These are phyloP conservation scores for Actinomortierella wolfii DNA, from an alignment of 371 early-diverging fungal species.

Conservation along the genomic window DNA sequence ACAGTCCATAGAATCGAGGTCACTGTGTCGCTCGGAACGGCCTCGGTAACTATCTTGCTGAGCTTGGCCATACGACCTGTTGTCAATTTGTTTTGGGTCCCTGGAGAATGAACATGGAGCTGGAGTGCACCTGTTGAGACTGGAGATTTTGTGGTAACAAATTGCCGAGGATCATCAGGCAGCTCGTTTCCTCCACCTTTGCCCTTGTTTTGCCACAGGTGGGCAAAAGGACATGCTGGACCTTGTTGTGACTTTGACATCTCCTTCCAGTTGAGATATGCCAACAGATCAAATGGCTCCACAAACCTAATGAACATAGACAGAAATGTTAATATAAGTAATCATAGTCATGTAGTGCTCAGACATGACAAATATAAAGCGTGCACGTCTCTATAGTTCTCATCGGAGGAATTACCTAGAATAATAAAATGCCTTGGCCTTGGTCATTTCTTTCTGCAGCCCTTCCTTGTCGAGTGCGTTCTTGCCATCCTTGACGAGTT, in stretches of 20 bases:
- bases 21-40: background rate
- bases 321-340: too few relatives aligned
- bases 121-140: slow-evolving; percentile 27
- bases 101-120: slow-evolving; percentile 31
- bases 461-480: slow-evolving; percentile 51
- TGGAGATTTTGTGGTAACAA: slow-evolving; percentile 23
- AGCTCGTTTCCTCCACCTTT: slow-evolving; percentile 39
- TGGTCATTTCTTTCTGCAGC: slow-evolving; percentile 53
- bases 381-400: too few relatives aligned
- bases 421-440: slow-evolving; percentile 60
- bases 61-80: slow-evolving; percentile 26
- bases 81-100: slow-evolving; percentile 24
- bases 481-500: slow-evolving; percentile 49
- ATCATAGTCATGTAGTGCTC: too few relatives aligned
- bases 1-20: slow-evolving; percentile 33
- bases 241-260: slow-evolving; percentile 47
- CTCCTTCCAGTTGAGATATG: slow-evolving; percentile 52
- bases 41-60: slow-evolving; percentile 16
- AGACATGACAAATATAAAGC: too few relatives aligned
- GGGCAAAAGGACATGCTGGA: slow-evolving; percentile 64
- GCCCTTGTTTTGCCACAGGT: slow-evolving; percentile 61
- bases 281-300: slow-evolving; percentile 51
- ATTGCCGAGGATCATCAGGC: slow-evolving; percentile 25
- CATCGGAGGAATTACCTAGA: too few relatives aligned
- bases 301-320: slow-evolving; percentile 44